Base-by-base conservation (phyloP, 192 early-diverging fungal species). In the Rhizophagus sp. region DNA sequence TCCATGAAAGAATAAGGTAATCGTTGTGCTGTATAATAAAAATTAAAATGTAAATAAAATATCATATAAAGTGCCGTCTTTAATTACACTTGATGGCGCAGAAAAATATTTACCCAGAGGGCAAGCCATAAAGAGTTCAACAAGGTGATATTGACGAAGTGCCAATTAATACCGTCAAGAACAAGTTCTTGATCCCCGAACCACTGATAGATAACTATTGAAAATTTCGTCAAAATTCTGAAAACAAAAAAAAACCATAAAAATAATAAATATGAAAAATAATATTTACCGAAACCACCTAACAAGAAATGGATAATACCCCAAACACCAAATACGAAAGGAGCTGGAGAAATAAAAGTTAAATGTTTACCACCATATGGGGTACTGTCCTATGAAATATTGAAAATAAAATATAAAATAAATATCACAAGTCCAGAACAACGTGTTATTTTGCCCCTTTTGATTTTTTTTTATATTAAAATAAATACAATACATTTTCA, bases 261-360 rank as follows among this genome's bases (percentile, higher is more conserved):
- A 30, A 30, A 30, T 30, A 30, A 30, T 30, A 30, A 30, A 30
- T 1, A 30, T 1, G 1, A 1, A 30, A 27, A 25, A 67, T 33
- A 34, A 27, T 68, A 52, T 61, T 74, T 74, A 74, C 73, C 85
- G 66, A 91, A 87, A 63, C 92, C 92, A 79, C 87, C 85, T 52
- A 93, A 85, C 57, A 92, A 79, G 70, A 89, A 69, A 84, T 93
- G 88, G 64, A 92, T 85, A 69, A 91, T 44, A 67, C 86, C 89
- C 92, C 92, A 92, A 76, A 90, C 81, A 79, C 75, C 85, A 62
- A 88, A 89, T 22, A 89, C 87, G 76, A 84, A 93, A 27, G 83
- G 79, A 33, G 92, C 92, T 69, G 92, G 91, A 36, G 90, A 91
- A 24, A 93, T 85, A 76, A 90, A 93, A 24, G 92, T 92, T 65